Base-by-base conservation (phyloP, 2,329 filamentous ascomycete species). In the Camptophora hylomeconis region DNA sequence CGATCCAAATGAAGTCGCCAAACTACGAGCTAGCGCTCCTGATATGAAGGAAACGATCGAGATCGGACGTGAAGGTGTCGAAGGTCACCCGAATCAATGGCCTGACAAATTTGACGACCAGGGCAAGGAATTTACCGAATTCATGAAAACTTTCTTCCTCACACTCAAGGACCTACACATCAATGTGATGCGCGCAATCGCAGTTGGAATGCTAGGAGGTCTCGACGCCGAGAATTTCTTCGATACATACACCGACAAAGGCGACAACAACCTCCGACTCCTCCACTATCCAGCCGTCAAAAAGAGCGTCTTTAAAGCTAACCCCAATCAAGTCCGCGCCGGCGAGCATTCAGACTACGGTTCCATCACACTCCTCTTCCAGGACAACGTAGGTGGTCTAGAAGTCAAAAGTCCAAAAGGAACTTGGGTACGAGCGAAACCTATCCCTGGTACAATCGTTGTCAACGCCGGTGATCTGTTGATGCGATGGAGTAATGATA, bases 381-480 rank as follows among this genome's bases (percentile, higher is more conserved):
- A 72, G 44, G 69, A 73, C 46, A 48, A 53, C 20, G 57, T 64
- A 7, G 70, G 69, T 2, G 69, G 69, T 0, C 49, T 75, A 16
- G 69, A 75, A 44, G 69, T 73, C 3, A 67, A 72, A 45, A 78
- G 74, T 26, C 82, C 83, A 0, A 75, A 69, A 21, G 81, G 80
- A 2, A 71, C 66, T 0, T 93, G 86, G 46, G 73, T 93, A 20
- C 72, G 93, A 46, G 86, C 81, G 1, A 82, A 71, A 5, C 84
- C 86, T 0, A 87, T 92, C 35, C 63, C 73, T 19, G 75, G 74
- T 31, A 84, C 82, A 0, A 77, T 89, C 21, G 81, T 94, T 7
- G 70, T 93, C 40, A 94, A 94, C 47, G 84, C 84, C 0, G 86
- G 84, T 1, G 86, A 94, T 49, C 51, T 94, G 42, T 60, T 94